Conservation (phyloP, 257 asterid species). For the Datura wrightii region DNA sequence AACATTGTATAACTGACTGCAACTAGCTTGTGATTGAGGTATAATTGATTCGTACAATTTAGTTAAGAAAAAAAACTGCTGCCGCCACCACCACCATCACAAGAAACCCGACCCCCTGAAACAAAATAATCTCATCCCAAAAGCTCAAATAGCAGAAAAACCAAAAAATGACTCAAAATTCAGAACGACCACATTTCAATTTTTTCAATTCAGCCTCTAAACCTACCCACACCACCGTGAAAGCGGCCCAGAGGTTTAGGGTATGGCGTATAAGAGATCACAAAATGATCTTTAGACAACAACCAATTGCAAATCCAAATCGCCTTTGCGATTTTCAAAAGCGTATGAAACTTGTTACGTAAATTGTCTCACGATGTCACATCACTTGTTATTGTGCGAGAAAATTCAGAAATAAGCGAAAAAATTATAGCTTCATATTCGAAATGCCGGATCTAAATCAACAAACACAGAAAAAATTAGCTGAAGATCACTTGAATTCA, state of each 20-base stretch:
- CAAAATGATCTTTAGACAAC: neutral
- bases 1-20: neutral
- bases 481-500: slow-evolving; percentile 15
- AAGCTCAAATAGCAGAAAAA: neutral
- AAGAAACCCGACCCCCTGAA: slow-evolving; percentile 1
- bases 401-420: neutral
- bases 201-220: neutral
- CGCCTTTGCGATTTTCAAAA: neutral
- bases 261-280: neutral
- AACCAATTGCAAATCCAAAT: neutral
- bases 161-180: neutral
- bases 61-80: neutral
- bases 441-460: slow-evolving; percentile 25
- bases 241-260: neutral
- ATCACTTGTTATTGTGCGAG: neutral
- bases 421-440: neutral
- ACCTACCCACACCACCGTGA: neutral
- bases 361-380: neutral
- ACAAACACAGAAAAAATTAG: neutral
- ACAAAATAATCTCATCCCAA: slow-evolving; percentile 21
- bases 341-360: neutral
- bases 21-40: neutral
- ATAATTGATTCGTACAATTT: neutral
- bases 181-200: neutral
- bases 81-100: neutral